Base-by-base conservation (phyloP, 1,284 basidiomycete species). In the Entoloma clypeatum region DNA sequence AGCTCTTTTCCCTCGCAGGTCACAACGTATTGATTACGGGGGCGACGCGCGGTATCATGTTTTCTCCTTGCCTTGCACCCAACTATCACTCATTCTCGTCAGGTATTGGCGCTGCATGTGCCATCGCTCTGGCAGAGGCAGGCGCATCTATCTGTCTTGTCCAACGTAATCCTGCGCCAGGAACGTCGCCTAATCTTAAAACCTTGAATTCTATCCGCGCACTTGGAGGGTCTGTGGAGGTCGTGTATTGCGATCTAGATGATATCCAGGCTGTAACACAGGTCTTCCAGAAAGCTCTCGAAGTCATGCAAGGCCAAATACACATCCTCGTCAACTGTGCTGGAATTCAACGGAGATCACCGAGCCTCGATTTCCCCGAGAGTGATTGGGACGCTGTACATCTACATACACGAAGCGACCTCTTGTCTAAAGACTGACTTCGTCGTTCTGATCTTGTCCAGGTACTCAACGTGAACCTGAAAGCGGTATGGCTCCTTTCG, bases 271-370 rank as follows among this genome's bases (percentile, higher is more conserved):
- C 74, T 21, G 87, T 95, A 51, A 81, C 76, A 54, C 57, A 59
- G 24, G 64, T 88, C 49, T 84, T 91, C 57, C 69, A 75, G 38
- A 67, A 70, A 38, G 86, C 90, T 18, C 60, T 68, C 44, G 61
- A 75, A 35, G 63, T 71, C 44, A 77, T 84, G 69, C 75, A 69
- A 30, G 77, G 74, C 34, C 67, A 78, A 41, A 83, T 97, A 50
- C 82, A 96, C 61, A 74, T 96, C 52, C 77, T 97, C 34, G 79
- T 97, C 61, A 95, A 97, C 65, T 96, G 92, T 61, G 94, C 89
- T 41, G 94, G 93, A 35, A 96, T 97, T 55, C 92, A 96, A 63
- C 75, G 91, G 56, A 73, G 92, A 62, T 81, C 85, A 42, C 86
- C 88, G 43, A 81, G 82, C 29, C 78, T 90, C 53, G 74, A 80